These are phyloP conservation scores for Wickerhamomyces canadensis DNA, from an alignment of 805 yeast species.

Conservation along the genomic window DNA sequence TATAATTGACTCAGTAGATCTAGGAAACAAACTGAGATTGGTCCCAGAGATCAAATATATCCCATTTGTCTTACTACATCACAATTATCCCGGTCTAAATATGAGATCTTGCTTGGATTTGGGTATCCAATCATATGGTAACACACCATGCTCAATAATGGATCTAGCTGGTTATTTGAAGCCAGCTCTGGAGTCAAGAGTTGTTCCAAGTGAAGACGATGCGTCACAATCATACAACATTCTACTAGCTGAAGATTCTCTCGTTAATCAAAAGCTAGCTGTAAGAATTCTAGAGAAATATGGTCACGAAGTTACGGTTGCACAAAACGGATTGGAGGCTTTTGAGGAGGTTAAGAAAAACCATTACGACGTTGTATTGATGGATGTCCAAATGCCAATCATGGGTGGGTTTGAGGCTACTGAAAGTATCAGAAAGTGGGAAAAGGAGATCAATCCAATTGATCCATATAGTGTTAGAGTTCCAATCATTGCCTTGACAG, in stretches of 20 bases:
- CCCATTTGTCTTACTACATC: conserved; percentile 75
- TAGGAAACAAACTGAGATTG: conserved; percentile 62
- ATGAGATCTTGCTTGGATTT: conserved; percentile 79
- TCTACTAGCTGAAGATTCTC: conserved; percentile 79
- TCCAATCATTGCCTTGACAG: conserved; percentile 86
- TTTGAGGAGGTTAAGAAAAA: conserved; percentile 65
- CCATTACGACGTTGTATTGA: conserved; percentile 73
- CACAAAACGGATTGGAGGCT: conserved; percentile 82
- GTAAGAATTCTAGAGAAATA: conserved; percentile 80
- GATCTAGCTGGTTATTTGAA: conserved; percentile 79
- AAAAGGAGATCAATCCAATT: conserved; percentile 67
- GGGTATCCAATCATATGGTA: conserved; percentile 85
- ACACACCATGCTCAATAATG: conserved; percentile 77
- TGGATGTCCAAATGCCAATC: conserved; percentile 97
- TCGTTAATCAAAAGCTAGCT: conserved; percentile 83
- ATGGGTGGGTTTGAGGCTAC: conserved; percentile 96
- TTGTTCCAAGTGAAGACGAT: conserved; percentile 75
- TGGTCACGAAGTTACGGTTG: conserved; percentile 80
- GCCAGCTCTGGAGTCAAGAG: conserved; percentile 80
- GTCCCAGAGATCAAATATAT: conserved; percentile 78
- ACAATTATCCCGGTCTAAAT: conserved; percentile 68
- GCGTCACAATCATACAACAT: conserved; percentile 72
- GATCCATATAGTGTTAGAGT: conserved; percentile 68
- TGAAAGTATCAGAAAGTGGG: conserved; percentile 82
- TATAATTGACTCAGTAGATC: conserved; percentile 73